Evolutionary conservation across 805 yeast genomes (phyloP), one percentile per base, ranked within the genome.

Genomic region (Saitoella complicata): DNA sequence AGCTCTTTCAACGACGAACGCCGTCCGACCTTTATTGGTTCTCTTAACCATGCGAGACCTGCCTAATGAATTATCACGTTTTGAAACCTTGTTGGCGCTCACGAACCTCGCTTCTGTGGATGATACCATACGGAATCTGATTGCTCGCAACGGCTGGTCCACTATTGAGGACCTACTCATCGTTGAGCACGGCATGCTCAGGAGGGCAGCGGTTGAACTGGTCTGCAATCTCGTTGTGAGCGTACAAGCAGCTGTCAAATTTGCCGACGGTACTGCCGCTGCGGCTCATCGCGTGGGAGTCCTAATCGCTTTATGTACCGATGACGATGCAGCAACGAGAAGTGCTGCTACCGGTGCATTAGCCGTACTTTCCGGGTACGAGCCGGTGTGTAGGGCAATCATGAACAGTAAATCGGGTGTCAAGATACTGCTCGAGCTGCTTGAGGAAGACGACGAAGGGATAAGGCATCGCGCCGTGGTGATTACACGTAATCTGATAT

Each of bases 41-140:
- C 61, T 56, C 46, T 49, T 65, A 32, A 59, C 60, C 11, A 43
- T 58, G 11, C 57, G 66, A 31, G 69, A 65, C 42, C 31, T 30
- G 29, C 40, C 40, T 13, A 6, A 30, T 38, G 13, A 31, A n/a
- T 31, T 39, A 6, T 34, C 35, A n/a, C 66, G 69, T 13, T 71
- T 69, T 51, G 80, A 76, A 52, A 63, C 77, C 0, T 60, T 82
- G 37, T 55, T 78, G 21, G 83, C 87, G 0, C 64, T 81, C 31
- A 81, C 88, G 1, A 82, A 81, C 57, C 51, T 79, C 6, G 72
- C 84, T 0, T 68, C 83, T 0, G 47, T 67, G 1, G 64, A 63
- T 38, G 64, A 64, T 7, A 63, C 66, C 4, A 58, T 66, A 34
- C 66, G 68, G 7, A 60, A 69, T 31, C 63, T 58, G 8, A 61